Conservation (phyloP, 2,329 filamentous ascomycete genomes). For the Tricladium varicosporioides region DNA sequence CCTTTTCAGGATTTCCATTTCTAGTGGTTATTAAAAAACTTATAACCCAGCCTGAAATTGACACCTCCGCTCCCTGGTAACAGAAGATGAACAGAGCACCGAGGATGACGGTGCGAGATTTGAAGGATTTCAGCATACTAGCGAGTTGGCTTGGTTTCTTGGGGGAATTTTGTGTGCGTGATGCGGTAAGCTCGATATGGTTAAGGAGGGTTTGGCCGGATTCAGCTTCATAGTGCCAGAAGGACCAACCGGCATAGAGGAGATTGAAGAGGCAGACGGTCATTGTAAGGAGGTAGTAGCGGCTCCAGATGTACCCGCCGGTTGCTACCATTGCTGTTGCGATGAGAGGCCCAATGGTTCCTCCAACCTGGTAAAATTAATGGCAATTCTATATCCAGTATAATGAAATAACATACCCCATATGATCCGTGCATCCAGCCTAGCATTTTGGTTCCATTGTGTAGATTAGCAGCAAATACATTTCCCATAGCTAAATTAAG, state of each 20-base stretch:
- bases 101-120: conserved; percentile 59
- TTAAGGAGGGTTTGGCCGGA: conserved; percentile 39
- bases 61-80: conserved; percentile 83
- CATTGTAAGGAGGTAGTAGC: conserved; percentile 70
- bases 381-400: background rate
- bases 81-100: conserved; percentile 81
- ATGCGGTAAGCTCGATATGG: conserved; percentile 42
- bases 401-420: conserved; percentile 41
- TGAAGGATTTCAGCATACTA: conserved; percentile 45
- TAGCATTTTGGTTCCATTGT: conserved; percentile 52
- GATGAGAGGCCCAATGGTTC: conserved; percentile 65
- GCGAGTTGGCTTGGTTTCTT: conserved; percentile 36
- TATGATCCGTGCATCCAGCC: conserved; percentile 67
- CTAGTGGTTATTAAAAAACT: conserved; percentile 76
- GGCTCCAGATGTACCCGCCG: conserved; percentile 59
- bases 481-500: conserved; percentile 57
- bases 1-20: conserved; percentile 63
- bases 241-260: conserved; percentile 63
- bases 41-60: conserved; percentile 83
- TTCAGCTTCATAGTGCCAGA: conserved; percentile 68
- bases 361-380: conserved; percentile 44
- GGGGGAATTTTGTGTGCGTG: conserved; percentile 13
- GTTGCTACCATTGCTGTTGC: conserved; percentile 70
- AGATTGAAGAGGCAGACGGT: conserved; percentile 56
- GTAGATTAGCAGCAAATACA: conserved; percentile 55